Percentiles rank a stretch among this genome's conserved stretches.
Conservation (phyloP, 2,329 filamentous ascomycete genomes). For the Triangularia setosa region DNA sequence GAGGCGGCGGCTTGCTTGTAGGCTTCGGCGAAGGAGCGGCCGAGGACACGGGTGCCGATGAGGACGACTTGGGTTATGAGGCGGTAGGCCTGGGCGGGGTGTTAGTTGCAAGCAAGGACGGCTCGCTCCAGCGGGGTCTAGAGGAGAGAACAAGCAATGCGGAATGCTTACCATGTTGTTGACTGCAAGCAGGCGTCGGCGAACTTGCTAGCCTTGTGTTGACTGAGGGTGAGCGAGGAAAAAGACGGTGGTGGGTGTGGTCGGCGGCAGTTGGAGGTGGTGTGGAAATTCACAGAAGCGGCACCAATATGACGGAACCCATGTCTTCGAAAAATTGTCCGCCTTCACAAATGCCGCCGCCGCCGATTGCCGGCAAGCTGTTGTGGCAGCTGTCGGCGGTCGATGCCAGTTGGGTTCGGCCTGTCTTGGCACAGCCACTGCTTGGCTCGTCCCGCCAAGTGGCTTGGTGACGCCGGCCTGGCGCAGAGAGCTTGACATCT, state of each 20-base stretch:
- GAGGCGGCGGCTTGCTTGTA: slow-evolving; percentile 93
- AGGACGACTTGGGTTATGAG: slow-evolving; percentile 91
- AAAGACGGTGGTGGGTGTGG: neutral
- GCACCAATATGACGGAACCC: slow-evolving; percentile 18
- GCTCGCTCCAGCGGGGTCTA: neutral
- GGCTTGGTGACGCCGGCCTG: slow-evolving; percentile 2
- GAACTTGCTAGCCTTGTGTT: neutral
- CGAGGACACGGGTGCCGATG: slow-evolving; percentile 85
- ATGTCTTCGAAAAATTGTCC: slow-evolving; percentile 22
- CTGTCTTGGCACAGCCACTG: neutral
- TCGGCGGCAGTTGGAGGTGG: slow-evolving; percentile 8
- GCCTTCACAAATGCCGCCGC: slow-evolving; percentile 10
- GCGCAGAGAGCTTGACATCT: slow-evolving; percentile 16
- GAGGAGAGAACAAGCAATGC: neutral
- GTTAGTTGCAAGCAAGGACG: neutral
- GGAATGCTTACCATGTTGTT: slow-evolving; percentile 1
- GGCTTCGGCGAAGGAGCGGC: slow-evolving; percentile 87
- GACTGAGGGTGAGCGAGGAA: neutral
- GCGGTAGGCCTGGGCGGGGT: slow-evolving; percentile 71
- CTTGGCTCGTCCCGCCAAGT: neutral
- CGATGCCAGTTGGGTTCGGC: neutral
- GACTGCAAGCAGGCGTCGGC: neutral
- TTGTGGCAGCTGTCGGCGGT: slow-evolving; percentile 5
- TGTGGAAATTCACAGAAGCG: slow-evolving; percentile 14
- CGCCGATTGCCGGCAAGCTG: slow-evolving; percentile 25